Base-by-base conservation (phyloP, 257 asterid genomes). In the Nicotiana sylvestris region DNA sequence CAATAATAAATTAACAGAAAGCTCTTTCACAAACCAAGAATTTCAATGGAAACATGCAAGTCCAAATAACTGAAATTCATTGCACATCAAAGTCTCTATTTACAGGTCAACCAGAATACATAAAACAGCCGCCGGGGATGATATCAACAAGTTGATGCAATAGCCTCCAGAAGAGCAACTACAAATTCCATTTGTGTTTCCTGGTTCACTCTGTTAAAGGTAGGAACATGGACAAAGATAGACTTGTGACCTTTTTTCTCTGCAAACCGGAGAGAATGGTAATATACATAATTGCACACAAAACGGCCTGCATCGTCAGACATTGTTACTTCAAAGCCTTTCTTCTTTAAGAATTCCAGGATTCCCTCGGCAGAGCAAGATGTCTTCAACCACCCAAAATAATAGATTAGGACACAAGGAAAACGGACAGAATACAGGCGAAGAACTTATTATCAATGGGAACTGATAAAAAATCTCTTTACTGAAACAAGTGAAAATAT, bases 261-360 rank as follows among this genome's bases (percentile, higher is more conserved):
- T 25, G 93, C 90, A 2, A 83, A 86, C n/a, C 70, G 67, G 35
- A 91, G 93, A 35, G 95, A 91, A 58, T 91, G 91, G 82, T 91
- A 91, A 81, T 91, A 91, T 1, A 91, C 93, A 46, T 85, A 91
- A 80, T 91, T 91, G 85, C 95, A 90, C 82, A 91, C 93, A 56
- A 90, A 91, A 1, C 89, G 90, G 53, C 93, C 95, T 17, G 95
- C 92, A 25, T 91, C 92, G 8, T 85, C 76, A 3, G 95, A 89
- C 68, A 83, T 61, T 11, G 66, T 78, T 66, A 70, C 89, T 55
- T 90, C 92, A 30, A 80, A 81, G 0, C 90, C 89, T 83, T 90
- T 85, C 85, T 53, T 82, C 84, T 83, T 89, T 90, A 91, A 81
- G 53, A 64, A 39, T 60, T 81, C 83, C 37, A 84, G 66, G 66